Base-by-base conservation (phyloP, 495 filamentous ascomycete genomes). In the Penicillium alfredii region DNA sequence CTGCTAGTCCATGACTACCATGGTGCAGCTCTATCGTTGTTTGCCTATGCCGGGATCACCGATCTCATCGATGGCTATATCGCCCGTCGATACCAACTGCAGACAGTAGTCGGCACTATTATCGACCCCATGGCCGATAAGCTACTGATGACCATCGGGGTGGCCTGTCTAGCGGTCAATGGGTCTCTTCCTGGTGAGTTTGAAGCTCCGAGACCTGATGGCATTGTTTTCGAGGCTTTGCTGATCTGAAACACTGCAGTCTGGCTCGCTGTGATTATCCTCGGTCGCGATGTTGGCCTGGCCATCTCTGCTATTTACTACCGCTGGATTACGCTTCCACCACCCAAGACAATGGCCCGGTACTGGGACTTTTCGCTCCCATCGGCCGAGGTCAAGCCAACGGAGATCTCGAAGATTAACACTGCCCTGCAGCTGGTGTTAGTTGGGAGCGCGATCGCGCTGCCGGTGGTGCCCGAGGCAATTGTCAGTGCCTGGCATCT, bases 341-440 rank as follows among this genome's bases (percentile, higher is more conserved):
- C 84, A 0, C 92, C 92, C 4, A 95, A 95, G 61, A 97, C 92
- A 0, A 82, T 94, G 61, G 61, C 71, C 9, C 69, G 92, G n/a
- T 98, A 96, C 57, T 98, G 93, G 93, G 93, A 98, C 56, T 97
- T 97, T 49, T 85, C 81, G 8, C 74, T 98, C 11, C 92, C 92
- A 0, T 85, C 78, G 29, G 92, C 92, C 1, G 92, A 97, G 59
- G 92, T 98, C 4, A 82, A 82, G 45, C 92, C 92, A 0, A 98
- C 92, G 0, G 77, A 70, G 10, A 86, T 98, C 45, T 92, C 84
- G 45, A 98, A 98, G 71, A 76, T 81, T 40, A 94, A 94, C 46
- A 94, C 87, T 0, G 80, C 80, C 2, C 51, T 93, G 51, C 87
- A 94, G 59, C 56, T 94, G 22, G 77, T 77, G 9, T 64, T 94